These are phyloP conservation scores for Apiotrichum sp. DNA, from an alignment of 1,284 basidiomycete species.

Conservation along the genomic window DNA sequence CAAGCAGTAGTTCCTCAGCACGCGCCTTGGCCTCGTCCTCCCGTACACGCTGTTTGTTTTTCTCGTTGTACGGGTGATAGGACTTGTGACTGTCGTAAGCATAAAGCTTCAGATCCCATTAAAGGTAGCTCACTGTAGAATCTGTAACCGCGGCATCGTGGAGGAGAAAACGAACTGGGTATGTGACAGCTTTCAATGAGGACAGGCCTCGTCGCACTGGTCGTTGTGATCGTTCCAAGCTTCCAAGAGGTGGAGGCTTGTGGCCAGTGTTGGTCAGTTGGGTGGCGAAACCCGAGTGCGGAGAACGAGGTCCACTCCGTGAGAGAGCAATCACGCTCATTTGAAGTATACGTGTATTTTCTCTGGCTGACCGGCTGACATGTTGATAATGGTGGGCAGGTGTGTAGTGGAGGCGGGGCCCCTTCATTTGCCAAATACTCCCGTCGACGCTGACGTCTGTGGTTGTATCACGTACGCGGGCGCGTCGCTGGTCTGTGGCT, in stretches of 20 bases:
- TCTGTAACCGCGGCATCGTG: constrained; percentile 44
- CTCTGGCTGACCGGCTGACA: background rate
- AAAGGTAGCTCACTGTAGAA: constrained; percentile 33
- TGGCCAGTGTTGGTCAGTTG: background rate
- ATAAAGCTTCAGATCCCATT: background rate
- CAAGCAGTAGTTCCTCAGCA: constrained; percentile 32
- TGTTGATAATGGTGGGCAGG: background rate
- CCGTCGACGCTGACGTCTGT: constrained; percentile 15
- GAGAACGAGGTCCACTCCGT: no score
- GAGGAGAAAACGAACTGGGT: background rate
- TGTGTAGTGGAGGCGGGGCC: no score
- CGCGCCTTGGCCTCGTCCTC: constrained; percentile 46
- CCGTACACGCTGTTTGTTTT: constrained; percentile 47
- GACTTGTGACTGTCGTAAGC: constrained; percentile 43
- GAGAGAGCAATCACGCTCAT: no score
- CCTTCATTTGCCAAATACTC: background rate
- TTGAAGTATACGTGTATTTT: no score
- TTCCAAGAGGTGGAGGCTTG: background rate
- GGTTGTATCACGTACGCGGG: background rate
- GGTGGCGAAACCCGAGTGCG: no score
- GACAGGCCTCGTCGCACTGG: background rate
- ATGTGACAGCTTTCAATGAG: no score
- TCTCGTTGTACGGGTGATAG: constrained; percentile 48
- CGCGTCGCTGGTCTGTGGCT: background rate
- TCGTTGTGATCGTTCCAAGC: background rate